Conservation (phyloP, 208 protist species). For the Angomonas desouzai region DNA sequence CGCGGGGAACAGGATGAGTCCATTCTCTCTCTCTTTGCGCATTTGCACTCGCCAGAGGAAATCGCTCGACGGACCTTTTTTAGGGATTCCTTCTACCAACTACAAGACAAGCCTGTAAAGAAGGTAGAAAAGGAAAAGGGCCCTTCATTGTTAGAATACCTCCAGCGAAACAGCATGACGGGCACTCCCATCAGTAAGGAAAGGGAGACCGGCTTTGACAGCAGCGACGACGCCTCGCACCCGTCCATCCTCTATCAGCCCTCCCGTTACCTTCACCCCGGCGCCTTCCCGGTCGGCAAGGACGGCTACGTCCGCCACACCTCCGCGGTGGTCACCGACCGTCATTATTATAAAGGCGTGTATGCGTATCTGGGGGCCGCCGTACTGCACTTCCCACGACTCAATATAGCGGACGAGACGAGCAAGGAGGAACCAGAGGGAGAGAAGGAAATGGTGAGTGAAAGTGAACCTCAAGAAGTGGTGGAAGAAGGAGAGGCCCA, state of each 20-base stretch:
- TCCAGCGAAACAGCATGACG: not conserved
- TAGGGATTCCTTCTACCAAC: not conserved
- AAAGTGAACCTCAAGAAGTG: too few species aligned
- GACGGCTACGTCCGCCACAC: not conserved
- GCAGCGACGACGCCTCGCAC: not conserved
- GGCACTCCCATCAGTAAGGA: not conserved
- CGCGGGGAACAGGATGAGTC: not conserved
- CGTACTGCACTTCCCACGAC: not conserved
- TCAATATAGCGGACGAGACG: too few species aligned
- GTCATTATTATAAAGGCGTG: not conserved
- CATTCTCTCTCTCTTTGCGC: not conserved
- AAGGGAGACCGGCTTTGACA: not conserved
- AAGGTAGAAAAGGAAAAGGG: not conserved
- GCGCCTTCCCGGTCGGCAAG: not conserved
- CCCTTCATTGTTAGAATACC: not conserved
- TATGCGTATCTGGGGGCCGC: not conserved
- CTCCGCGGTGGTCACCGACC: constrained; percentile 1
- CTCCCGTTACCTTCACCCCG: not conserved
- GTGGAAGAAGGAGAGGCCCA: too few species aligned
- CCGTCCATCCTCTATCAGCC: not conserved
- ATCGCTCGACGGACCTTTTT: not conserved
- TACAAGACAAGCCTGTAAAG: not conserved
- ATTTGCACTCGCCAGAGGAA: not conserved
- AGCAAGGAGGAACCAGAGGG: too few species aligned
- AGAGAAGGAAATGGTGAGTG: too few species aligned